Conservation (phyloP, 208 protist species). For the Crithidia brevicula region DNA sequence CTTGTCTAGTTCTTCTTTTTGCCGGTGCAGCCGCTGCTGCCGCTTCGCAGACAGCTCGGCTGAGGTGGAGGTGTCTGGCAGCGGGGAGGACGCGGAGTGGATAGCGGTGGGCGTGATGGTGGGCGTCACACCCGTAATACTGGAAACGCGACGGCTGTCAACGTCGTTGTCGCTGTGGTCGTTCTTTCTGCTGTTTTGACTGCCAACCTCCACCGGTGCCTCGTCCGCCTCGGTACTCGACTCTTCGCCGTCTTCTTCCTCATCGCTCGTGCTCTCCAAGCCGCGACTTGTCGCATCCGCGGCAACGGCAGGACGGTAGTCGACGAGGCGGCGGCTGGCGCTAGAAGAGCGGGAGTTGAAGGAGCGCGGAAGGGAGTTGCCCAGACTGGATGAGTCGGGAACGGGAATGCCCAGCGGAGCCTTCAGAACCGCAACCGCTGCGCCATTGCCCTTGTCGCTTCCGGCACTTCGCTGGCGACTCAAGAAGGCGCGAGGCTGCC, state of each 20-base stretch:
- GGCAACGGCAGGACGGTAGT: constrained; percentile 7
- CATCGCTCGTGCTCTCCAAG: constrained; percentile 11
- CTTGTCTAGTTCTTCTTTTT: constrained; percentile 31
- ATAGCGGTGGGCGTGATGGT: constrained; percentile 11
- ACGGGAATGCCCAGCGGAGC: constrained; percentile 20
- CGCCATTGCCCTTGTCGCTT: neutral
- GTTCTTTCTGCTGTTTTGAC: neutral
- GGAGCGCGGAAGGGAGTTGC: constrained; percentile 26
- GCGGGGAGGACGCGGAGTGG: constrained; percentile 11
- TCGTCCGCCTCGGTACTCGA: neutral
- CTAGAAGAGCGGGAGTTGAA: constrained; percentile 25
- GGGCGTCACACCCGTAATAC: constrained; percentile 2
- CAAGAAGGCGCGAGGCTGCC: constrained; percentile 18
- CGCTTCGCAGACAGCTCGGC: constrained; percentile 10
- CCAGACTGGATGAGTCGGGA: constrained; percentile 10
- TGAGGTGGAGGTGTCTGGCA: constrained; percentile 12
- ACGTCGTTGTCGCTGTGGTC: neutral
- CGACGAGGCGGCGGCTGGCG: constrained; percentile 30
- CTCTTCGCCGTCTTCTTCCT: neutral
- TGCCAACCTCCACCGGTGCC: neutral
- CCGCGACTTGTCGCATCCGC: constrained; percentile 14
- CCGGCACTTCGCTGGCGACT: neutral
- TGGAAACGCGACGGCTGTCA: constrained; percentile 1
- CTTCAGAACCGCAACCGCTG: neutral
- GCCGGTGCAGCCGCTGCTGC: constrained; percentile 22